These are phyloP conservation scores for Catenaria anguillulae DNA, from an alignment of 371 early-diverging fungal genomes.

Conservation along the genomic window DNA sequence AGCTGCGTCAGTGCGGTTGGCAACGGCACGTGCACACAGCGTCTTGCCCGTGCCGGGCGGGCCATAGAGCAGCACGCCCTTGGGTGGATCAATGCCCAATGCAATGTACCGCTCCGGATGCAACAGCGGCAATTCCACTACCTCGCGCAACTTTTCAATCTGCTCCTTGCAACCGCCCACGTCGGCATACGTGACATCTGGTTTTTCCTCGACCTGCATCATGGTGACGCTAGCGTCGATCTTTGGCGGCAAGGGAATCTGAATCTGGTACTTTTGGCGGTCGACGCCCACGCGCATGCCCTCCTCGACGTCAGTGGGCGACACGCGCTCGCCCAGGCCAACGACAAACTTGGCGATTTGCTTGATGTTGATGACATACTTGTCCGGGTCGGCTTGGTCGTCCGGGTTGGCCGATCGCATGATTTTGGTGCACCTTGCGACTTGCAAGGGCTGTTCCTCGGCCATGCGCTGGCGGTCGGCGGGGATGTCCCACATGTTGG, in stretches of 20 bases:
- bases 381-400: slow-evolving; percentile 49
- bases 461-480: slow-evolving; percentile 94
- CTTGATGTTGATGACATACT: slow-evolving; percentile 98
- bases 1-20: slow-evolving; percentile 98
- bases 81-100: slow-evolving; percentile 92
- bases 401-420: slow-evolving; percentile 30
- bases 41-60: slow-evolving; percentile 99
- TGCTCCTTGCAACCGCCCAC: slow-evolving; percentile 99
- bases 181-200: slow-evolving; percentile 98
- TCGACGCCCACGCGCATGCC: slow-evolving; percentile 99
- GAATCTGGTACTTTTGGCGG: slow-evolving; percentile 97
- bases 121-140: slow-evolving; percentile 97
- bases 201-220: slow-evolving; percentile 99
- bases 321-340: slow-evolving; percentile 87
- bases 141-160: slow-evolving; percentile 99
- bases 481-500: slow-evolving; percentile 97
- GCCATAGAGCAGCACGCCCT: slow-evolving; percentile 98
- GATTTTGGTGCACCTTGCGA: slow-evolving; percentile 96
- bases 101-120: slow-evolving; percentile 88
- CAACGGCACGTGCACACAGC: slow-evolving; percentile 98
- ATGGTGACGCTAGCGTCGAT: slow-evolving; percentile 99
- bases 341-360: slow-evolving; percentile 99
- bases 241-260: slow-evolving; percentile 98
- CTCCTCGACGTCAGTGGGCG: slow-evolving; percentile 97
- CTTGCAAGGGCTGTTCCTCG: slow-evolving; percentile 96